Evolutionary conservation across 768 basidiomycete genomes (phyloP).

Genomic region (Tylopilus balloui): DNA sequence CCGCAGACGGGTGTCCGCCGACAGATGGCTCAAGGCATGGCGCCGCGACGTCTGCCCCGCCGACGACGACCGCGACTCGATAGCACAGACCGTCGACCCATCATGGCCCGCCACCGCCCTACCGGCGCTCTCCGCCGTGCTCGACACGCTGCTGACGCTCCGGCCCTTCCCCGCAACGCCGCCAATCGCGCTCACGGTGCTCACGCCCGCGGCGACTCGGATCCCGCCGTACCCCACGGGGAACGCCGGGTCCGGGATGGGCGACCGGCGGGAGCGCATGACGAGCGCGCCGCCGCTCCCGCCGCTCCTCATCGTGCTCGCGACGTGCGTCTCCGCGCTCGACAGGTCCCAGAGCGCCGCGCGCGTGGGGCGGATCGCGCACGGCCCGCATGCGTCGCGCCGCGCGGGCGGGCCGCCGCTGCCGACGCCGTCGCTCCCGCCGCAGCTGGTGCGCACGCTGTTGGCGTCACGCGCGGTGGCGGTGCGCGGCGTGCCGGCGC

Average conservation of each 20-base stretch:
- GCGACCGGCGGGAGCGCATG: constrained; percentile 21
- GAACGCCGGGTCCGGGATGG: constrained; percentile 3
- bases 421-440: constrained; percentile 33
- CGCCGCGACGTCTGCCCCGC: constrained; percentile 14
- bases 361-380: constrained; percentile 13
- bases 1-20: constrained; percentile 19
- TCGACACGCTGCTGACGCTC: constrained; percentile 34
- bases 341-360: constrained; percentile 25
- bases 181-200: constrained; percentile 16
- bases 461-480: constrained; percentile 16
- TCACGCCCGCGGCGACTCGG: constrained; percentile 6
- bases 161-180: constrained; percentile 27
- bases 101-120: constrained; percentile 2
- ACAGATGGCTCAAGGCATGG: constrained; percentile 24
- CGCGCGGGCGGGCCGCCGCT: neutral
- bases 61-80: neutral
- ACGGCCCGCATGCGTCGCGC: constrained; percentile 18
- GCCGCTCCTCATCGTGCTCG: constrained; percentile 25
- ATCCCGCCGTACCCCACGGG: constrained; percentile 8
- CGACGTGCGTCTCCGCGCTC: constrained; percentile 7
- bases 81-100: neutral
- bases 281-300: constrained; percentile 32
- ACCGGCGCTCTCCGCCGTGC: constrained; percentile 28
- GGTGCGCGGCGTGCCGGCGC: constrained; percentile 16
- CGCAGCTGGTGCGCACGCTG: constrained; percentile 28